Evolutionary conservation across 371 early-diverging fungal species (phyloP).

Genomic region (Syncephalastrum contaminatum): DNA sequence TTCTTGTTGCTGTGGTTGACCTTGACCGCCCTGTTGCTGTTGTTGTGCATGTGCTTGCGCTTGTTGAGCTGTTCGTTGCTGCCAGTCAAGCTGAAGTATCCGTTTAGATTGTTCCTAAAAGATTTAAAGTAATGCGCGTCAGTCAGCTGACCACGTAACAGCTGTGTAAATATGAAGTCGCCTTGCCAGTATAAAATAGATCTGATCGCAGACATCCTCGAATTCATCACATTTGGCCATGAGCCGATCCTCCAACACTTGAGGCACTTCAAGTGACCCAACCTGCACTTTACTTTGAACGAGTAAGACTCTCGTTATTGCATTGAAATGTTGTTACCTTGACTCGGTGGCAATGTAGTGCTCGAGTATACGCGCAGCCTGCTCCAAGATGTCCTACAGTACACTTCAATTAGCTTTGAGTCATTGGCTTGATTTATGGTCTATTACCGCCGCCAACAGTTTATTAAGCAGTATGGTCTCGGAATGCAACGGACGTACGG

Average conservation of each 20-base stretch:
- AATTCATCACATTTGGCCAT: constrained; percentile 44
- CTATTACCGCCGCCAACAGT: no score
- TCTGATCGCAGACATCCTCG: constrained; percentile 49
- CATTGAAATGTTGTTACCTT: constrained; percentile 20
- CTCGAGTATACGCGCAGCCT: constrained; percentile 41
- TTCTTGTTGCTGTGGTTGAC: constrained; percentile 4
- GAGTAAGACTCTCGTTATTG: not conserved
- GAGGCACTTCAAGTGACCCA: constrained; percentile 21
- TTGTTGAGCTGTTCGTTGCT: constrained; percentile 25
- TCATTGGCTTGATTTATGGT: no score
- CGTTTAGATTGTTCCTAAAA: constrained; percentile 44
- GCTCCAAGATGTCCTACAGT: constrained; percentile 43
- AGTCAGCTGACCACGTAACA: not conserved
- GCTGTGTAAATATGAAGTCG: not conserved
- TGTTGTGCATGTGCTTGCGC: constrained; percentile 23
- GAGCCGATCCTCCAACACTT: constrained; percentile 23
- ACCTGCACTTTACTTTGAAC: constrained; percentile 21
- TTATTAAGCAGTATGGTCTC: no score
- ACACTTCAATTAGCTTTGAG: no score
- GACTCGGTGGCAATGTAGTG: constrained; percentile 30
- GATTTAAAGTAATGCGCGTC: not conserved
- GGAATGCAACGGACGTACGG: no score
- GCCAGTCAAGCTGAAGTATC: constrained; percentile 36
- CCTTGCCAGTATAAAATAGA: constrained; percentile 38
- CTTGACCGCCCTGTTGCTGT: constrained; percentile 11